Conservation (phyloP, 2,329 filamentous ascomycete species). For the Saccharata proteae region DNA sequence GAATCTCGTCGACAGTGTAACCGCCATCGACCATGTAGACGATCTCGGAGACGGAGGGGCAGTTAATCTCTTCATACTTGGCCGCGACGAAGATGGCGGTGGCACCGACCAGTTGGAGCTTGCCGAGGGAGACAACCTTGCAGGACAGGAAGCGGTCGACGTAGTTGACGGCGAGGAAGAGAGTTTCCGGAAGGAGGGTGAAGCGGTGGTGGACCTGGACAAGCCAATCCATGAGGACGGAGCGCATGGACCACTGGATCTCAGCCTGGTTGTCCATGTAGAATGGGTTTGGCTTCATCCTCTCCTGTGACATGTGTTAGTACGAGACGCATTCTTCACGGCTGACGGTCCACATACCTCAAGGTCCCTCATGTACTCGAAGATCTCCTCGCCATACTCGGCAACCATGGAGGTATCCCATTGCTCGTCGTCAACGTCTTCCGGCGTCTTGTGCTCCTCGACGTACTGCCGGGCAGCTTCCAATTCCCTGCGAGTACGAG, state of each 20-base stretch:
- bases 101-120: slow-evolving; percentile 89
- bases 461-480: slow-evolving; percentile 55
- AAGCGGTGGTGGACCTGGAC: slow-evolving; percentile 94
- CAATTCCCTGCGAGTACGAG: slow-evolving; percentile 60
- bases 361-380: slow-evolving; percentile 76
- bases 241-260: slow-evolving; percentile 98
- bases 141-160: slow-evolving; percentile 90
- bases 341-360: slow-evolving; percentile 52
- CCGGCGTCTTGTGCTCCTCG: slow-evolving; percentile 49
- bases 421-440: slow-evolving; percentile 76
- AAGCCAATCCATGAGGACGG: slow-evolving; percentile 95
- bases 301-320: slow-evolving; percentile 46
- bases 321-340: neutral
- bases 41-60: slow-evolving; percentile 87
- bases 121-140: slow-evolving; percentile 90
- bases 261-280: slow-evolving; percentile 98
- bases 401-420: slow-evolving; percentile 97
- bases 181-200: slow-evolving; percentile 78
- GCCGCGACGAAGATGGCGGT: slow-evolving; percentile 92
- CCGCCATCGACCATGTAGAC: slow-evolving; percentile 96
- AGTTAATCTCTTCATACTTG: slow-evolving; percentile 99
- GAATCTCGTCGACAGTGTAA: slow-evolving; percentile 80
- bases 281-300: slow-evolving; percentile 75
- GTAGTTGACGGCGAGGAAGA: slow-evolving; percentile 92
- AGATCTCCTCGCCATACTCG: slow-evolving; percentile 93